Evolutionary conservation across 495 filamentous ascomycete species (phyloP), one percentile per base, ranked within the genome.

Genomic region (Rostrohypoxylon terebratum): DNA sequence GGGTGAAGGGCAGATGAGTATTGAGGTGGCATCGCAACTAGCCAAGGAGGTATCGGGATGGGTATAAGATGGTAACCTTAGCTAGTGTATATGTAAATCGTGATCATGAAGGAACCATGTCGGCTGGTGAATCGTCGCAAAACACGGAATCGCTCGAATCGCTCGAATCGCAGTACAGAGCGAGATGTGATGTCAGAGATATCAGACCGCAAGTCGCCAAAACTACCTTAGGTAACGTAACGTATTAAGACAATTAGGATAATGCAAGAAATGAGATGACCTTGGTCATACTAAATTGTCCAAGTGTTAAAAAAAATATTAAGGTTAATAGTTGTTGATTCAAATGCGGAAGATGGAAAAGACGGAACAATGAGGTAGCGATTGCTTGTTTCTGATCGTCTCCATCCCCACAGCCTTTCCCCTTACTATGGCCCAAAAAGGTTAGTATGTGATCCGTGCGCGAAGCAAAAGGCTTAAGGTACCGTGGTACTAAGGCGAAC

Each of bases 1-100:
- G 78, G 74, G 42, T 80, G 79, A 25, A 82, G 83, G 68, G 81
- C 84, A 69, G 82, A 79, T 58, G 80, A 81, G 75, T 86, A 86
- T 48, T 81, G 78, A 16, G 79, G 76, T 58, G 82, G 80, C 83
- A 84, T 85, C 31, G 79, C 69, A 70, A 54, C 58, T 64, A 61
- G 67, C 55, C 70, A 38, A 50, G 42, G 44, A 11, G 63, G 48
- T 70, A 54, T 63, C 31, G 62, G 47, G 20, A 55, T n/a, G 20
- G 14, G 38, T 53, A 50, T 50, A 53, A 31, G 31, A 60, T 47
- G 51, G 28, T 53, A 31, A 53, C 36, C 45, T 71, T 31, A 38
- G 68, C 59, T 71, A 63, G n/a, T 58, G 1, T 74, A 45, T 75
- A 62, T 21, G n/a, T 64, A 44, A 11, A 55, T 60, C 21, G 63